phyloP scores from a whole-genome alignment of 306 rosid species.

The Prunus armeniaca region DNA sequence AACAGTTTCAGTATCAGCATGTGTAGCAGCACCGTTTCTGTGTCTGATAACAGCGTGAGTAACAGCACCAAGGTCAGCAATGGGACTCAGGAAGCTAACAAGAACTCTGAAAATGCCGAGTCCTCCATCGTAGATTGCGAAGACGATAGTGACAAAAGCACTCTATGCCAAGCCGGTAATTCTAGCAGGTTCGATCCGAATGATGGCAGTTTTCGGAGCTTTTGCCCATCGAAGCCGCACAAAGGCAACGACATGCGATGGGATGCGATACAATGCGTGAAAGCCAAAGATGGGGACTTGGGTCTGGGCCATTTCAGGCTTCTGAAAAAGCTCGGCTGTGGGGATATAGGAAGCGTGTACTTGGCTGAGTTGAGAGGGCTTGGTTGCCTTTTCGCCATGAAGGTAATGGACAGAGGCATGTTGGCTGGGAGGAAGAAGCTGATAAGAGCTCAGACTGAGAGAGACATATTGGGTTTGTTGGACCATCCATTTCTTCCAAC shows the following conservation, averaged over 20 bases:
- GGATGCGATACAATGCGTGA: slow-evolving; percentile 48
- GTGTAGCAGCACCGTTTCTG: slow-evolving; percentile 32
- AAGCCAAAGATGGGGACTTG: slow-evolving; percentile 38
- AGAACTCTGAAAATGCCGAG: slow-evolving; percentile 18
- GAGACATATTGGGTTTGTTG: slow-evolving; percentile 45
- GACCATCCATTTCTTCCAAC: slow-evolving; percentile 65
- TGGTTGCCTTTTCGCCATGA: slow-evolving; percentile 52
- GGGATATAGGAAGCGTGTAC: slow-evolving; percentile 61
- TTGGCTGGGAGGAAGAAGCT: slow-evolving; percentile 50
- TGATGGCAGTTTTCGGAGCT: slow-evolving; percentile 28
- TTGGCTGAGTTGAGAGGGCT: slow-evolving; percentile 50
- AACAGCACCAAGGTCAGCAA: slow-evolving; percentile 31
- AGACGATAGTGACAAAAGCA: background rate
- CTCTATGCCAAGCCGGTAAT: background rate
- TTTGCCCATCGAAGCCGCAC: slow-evolving; percentile 52
- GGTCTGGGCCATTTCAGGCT: slow-evolving; percentile 52
- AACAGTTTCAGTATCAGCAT: slow-evolving; percentile 34
- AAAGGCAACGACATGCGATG: slow-evolving; percentile 50
- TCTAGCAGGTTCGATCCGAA: slow-evolving; percentile 24
- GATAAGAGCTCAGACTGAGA: slow-evolving; percentile 54
- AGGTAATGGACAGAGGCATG: slow-evolving; percentile 56
- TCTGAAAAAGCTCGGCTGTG: slow-evolving; percentile 62
- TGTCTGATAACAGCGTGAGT: slow-evolving; percentile 35
- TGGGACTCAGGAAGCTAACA: slow-evolving; percentile 17
- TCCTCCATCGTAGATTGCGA: slow-evolving; percentile 15